These are phyloP conservation scores for Cubamyces lactineus DNA, from an alignment of 768 basidiomycete genomes.

Conservation along the genomic window DNA sequence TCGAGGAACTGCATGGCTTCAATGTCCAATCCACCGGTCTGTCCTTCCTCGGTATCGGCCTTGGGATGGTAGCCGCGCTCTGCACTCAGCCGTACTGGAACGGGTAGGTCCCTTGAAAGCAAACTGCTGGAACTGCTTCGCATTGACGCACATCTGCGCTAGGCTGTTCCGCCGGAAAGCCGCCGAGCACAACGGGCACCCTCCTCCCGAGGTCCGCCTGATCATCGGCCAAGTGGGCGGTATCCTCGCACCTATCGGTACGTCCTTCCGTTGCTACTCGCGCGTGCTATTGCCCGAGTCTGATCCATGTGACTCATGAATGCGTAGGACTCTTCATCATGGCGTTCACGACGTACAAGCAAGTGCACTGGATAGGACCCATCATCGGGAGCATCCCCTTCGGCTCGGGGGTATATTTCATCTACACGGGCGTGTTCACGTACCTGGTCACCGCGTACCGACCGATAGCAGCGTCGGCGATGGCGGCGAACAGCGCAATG, in stretches of 20 bases:
- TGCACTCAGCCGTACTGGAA: constrained; percentile 52
- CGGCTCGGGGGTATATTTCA: constrained; percentile 60
- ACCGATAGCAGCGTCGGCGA: constrained; percentile 59
- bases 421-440: constrained; percentile 71
- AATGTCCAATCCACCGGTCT: constrained; percentile 52
- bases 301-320: constrained; percentile 30
- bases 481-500: constrained; percentile 65
- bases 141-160: background rate
- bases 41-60: constrained; percentile 54
- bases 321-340: constrained; percentile 52
- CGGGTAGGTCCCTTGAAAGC: constrained; percentile 22
- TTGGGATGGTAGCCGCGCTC: constrained; percentile 46
- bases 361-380: constrained; percentile 52
- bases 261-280: background rate
- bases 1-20: constrained; percentile 53
- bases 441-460: constrained; percentile 56
- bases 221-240: constrained; percentile 72
- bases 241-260: constrained; percentile 53
- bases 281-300: constrained; percentile 23
- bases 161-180: constrained; percentile 41
- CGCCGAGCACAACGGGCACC: constrained; percentile 43
- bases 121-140: too few species aligned
- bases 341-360: constrained; percentile 54
- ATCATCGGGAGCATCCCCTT: constrained; percentile 50
- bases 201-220: constrained; percentile 69